Base-by-base conservation (phyloP, 2,329 filamentous ascomycete species). In the Thielaviopsis populi region DNA sequence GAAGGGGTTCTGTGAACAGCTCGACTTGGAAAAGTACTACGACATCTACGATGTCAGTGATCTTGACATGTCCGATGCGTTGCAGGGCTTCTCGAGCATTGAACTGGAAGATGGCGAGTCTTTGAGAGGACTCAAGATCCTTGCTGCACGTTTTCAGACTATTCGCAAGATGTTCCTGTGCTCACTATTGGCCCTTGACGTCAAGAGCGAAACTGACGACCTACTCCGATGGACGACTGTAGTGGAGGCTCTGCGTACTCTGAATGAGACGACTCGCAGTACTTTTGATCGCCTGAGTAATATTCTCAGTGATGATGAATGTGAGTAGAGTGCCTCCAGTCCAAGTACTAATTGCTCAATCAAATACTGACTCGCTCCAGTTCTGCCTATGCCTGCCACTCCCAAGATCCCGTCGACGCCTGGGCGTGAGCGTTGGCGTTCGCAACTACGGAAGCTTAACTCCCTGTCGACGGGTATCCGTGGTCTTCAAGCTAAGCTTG, bases 401-500 rank as follows among this genome's bases (percentile, higher is more conserved):
- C 81, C 87, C 48, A 83, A 82, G 70, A 70, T 78, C 61, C 81
- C 81, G 61, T 70, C 86, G 30, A 86, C 87, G 1, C 88, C 91
- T 1, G 82, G 83, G n/a, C 86, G 86, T 62, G 91, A 96, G 70
- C 84, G 89, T 66, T 86, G 92, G 78, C 87, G 91, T 64, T 86
- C 87, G 63, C 92, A 96, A 72, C 82, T 96, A 65, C 86, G 90
- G 66, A 92, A 95, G 71, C 83, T 99, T 50, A 90, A 89, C 70
- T 88, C 88, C 0, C 79, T 99, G 41, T 96, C 91, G 0, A 89
- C 91, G 63, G 91, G 91, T 17, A 95, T 97, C 67, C 86, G 91
- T 33, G 89, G 89, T 11, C 79, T 99, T 59, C 92, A 97, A 74
- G 94, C 94, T 42, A 99, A 97, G 74, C 84, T 99, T 77, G 91